These are phyloP conservation scores for Lablab purpureus DNA, from an alignment of 306 rosid genomes.

Conservation along the genomic window DNA sequence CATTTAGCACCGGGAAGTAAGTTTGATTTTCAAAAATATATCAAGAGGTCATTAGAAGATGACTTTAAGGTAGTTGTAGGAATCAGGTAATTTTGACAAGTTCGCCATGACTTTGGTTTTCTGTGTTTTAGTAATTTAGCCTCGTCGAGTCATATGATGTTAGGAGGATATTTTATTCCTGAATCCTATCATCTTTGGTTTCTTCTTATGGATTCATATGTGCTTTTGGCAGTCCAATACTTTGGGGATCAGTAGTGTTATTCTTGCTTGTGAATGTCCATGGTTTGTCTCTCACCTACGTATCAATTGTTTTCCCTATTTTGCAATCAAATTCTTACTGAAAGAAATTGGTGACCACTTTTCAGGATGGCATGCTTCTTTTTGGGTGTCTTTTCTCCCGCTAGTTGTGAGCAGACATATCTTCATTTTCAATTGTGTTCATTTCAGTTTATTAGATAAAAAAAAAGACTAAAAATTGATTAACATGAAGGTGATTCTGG, in stretches of 20 bases:
- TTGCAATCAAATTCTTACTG: slow-evolving; percentile 2
- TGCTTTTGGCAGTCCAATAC: slow-evolving; percentile 78
- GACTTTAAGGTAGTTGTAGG: slow-evolving; percentile 98
- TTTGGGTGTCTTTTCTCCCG: slow-evolving; percentile 80
- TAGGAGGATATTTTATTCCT: neutral
- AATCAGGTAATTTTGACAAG: slow-evolving; percentile 72
- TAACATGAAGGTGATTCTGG: slow-evolving; percentile 73
- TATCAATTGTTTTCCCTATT: neutral
- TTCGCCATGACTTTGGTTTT: neutral
- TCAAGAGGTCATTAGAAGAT: slow-evolving; percentile 93
- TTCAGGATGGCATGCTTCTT: slow-evolving; percentile 81
- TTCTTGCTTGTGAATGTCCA: slow-evolving; percentile 87
- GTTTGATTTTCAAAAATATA: slow-evolving; percentile 93
- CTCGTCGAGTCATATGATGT: neutral
- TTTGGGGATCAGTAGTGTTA: slow-evolving; percentile 86
- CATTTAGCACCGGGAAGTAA: slow-evolving; percentile 96
- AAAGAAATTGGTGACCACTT: slow-evolving; percentile 31
- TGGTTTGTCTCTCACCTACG: slow-evolving; percentile 61
- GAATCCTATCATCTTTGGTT: slow-evolving; percentile 24
- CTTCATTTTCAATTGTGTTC: neutral
- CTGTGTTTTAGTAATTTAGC: neutral
- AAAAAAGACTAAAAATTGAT: slow-evolving; percentile 31
- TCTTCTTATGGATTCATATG: slow-evolving; percentile 38
- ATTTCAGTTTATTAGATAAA: neutral
- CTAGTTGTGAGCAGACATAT: slow-evolving; percentile 60